phyloP scores from a whole-genome alignment of 2,329 filamentous ascomycete genomes.

The Alternaria gaisen region DNA sequence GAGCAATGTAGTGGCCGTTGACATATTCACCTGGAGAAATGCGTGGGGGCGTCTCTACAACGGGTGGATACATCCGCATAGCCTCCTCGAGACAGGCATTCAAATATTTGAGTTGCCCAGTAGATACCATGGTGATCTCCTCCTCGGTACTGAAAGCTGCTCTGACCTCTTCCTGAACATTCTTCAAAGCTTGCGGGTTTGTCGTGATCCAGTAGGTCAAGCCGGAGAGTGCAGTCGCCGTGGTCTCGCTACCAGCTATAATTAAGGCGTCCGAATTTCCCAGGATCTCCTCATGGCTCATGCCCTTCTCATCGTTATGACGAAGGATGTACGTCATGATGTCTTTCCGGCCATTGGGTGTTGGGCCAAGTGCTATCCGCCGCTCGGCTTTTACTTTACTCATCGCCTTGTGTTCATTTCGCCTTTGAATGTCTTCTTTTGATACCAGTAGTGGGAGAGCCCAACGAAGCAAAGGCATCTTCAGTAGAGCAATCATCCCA shows the following conservation, averaged over 20 bases:
- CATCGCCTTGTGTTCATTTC: slow-evolving; percentile 3
- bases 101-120: slow-evolving; percentile 23
- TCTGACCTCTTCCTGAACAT: slow-evolving; percentile 18
- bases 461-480: not conserved
- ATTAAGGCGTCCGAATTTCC: slow-evolving; percentile 43
- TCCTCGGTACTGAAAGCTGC: slow-evolving; percentile 11
- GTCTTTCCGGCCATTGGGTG: slow-evolving; percentile 9
- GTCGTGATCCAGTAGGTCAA: slow-evolving; percentile 13
- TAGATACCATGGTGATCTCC: slow-evolving; percentile 17
- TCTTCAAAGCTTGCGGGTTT: slow-evolving; percentile 19
- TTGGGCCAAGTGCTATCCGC: slow-evolving; percentile 4
- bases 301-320: slow-evolving; percentile 22
- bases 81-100: slow-evolving; percentile 25
- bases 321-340: slow-evolving; percentile 21
- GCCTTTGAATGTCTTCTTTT: slow-evolving; percentile 3
- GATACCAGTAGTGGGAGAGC: not conserved
- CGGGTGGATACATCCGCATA: slow-evolving; percentile 28
- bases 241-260: slow-evolving; percentile 48
- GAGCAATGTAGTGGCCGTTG: slow-evolving; percentile 23
- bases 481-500: not conserved
- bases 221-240: slow-evolving; percentile 16
- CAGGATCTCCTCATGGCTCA: slow-evolving; percentile 40
- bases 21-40: slow-evolving; percentile 20
- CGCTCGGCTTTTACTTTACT: not conserved
- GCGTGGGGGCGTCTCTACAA: slow-evolving; percentile 12